Base-by-base conservation (phyloP, 345 rosid species). In the Salix arbutifolia region DNA sequence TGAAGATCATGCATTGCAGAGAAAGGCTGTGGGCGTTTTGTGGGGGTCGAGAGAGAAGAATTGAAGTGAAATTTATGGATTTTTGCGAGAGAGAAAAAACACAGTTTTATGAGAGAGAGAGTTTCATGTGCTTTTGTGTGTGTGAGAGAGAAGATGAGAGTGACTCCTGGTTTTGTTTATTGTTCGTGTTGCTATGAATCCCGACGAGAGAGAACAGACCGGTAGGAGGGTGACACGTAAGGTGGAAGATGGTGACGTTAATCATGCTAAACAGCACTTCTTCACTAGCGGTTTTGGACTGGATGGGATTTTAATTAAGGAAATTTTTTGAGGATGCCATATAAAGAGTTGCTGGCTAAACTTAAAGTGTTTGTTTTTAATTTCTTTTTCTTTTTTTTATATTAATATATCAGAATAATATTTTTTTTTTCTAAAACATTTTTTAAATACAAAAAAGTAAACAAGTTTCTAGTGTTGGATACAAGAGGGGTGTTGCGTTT, bases 1-100 rank as follows among this genome's bases (percentile, higher is more conserved):
- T 77, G 83, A 87, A 88, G 91, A 81, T 90, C 85, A 35, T 46
- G 89, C 92, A 94, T 89, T 87, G 90, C 85, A 23, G 90, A 85
- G 82, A 28, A 67, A 58, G 79, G 37, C 72, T 48, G 64, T 70
- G 77, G 67, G 76, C 62, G 76, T 75, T 80, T 70, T 69, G 71
- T 0, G 73, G 73, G 78, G 74, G 73, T 80, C 70, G 74, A 16
- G 69, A 31, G 30, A 30, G 84, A 76, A 19, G 72, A 71, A 72
- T 38, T 66, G 67, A 44, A 58, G 82, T 60, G 78, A 81, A 82
- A 70, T 50, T 75, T 79, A 0, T 70, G 83, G 91, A 81, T 69
- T 86, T 58, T 85, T 78, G 79, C 67, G 25, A 77, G 65, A 78
- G 69, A 79, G 85, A 61, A 85, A 83, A 85, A 89, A 81, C 89